A percentile compares a stretch with the other conserved stretches of the same genome.
phyloP scores from a whole-genome alignment of 345 rosid species.

The Reutealis trisperma region DNA sequence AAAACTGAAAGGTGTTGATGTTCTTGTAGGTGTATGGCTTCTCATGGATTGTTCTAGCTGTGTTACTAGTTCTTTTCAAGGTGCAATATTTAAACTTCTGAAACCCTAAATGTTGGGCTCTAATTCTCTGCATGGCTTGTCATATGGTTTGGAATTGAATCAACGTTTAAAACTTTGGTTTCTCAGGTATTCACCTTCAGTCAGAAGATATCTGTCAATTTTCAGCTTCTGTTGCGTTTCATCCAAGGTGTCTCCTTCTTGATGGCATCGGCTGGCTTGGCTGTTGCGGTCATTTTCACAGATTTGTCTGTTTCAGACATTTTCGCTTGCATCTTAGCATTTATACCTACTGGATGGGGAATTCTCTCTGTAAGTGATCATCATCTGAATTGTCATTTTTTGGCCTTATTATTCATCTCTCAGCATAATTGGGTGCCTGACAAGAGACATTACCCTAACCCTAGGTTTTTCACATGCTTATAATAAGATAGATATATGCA shows the following conservation, averaged over 20 bases:
- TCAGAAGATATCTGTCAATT: constrained; percentile 91
- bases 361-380: constrained; percentile 66
- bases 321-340: constrained; percentile 81
- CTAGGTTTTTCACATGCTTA: neutral
- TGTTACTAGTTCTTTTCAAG: constrained; percentile 76
- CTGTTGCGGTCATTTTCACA: constrained; percentile 58
- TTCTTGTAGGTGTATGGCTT: constrained; percentile 70
- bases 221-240: constrained; percentile 88
- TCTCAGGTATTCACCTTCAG: constrained; percentile 92
- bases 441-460: neutral
- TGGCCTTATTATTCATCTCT: neutral
- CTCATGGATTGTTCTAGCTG: constrained; percentile 83
- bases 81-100: constrained; percentile 28
- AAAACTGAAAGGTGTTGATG: neutral
- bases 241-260: constrained; percentile 78
- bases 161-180: constrained; percentile 9
- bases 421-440: neutral
- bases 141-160: constrained; percentile 15
- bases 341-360: constrained; percentile 96
- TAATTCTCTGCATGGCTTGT: neutral
- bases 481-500: too few species aligned
- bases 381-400: neutral
- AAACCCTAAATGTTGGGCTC: constrained; percentile 4
- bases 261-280: constrained; percentile 73
- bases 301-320: constrained; percentile 54